Conservation (phyloP, 2,329 filamentous ascomycete species). For the Helicocarpus griseus region DNA sequence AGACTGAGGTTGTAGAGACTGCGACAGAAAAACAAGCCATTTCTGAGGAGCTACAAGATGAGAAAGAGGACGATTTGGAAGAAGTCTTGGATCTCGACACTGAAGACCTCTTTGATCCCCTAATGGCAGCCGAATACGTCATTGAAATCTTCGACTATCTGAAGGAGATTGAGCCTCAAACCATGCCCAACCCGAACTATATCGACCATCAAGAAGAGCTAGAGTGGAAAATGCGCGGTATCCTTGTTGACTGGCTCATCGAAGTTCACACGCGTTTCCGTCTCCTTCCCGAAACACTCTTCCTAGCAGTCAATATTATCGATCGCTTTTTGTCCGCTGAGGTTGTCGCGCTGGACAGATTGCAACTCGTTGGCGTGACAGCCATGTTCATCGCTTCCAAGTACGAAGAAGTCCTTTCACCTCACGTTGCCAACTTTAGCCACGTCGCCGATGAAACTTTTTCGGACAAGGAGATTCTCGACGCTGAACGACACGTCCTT, state of each 20-base stretch:
- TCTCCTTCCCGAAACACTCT: constrained; percentile 87
- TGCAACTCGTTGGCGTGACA: constrained; percentile 95
- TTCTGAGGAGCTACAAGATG: neutral
- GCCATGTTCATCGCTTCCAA: constrained; percentile 94
- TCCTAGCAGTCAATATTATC: constrained; percentile 91
- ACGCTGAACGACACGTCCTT: constrained; percentile 92
- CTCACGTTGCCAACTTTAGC: constrained; percentile 93
- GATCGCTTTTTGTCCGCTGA: constrained; percentile 93
- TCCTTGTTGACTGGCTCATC: constrained; percentile 96
- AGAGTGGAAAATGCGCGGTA: constrained; percentile 96
- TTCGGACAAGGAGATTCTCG: constrained; percentile 86
- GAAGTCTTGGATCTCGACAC: constrained; percentile 56
- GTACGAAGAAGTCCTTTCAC: constrained; percentile 95
- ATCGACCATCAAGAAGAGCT: constrained; percentile 96
- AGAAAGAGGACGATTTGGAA: constrained; percentile 24
- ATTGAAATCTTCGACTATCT: constrained; percentile 95
- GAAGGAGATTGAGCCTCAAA: constrained; percentile 68
- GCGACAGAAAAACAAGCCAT: neutral
- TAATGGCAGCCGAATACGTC: constrained; percentile 95
- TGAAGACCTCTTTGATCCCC: constrained; percentile 84
- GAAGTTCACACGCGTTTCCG: constrained; percentile 90
- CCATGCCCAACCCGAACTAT: constrained; percentile 76
- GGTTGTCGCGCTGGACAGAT: constrained; percentile 88
- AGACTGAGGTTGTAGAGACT: constrained; percentile 12
- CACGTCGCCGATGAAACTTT: constrained; percentile 97